Evolutionary conservation across 139 green algal species (phyloP), one percentile per base, ranked within the genome.

Genomic region (Medakamo hakoo): DNA sequence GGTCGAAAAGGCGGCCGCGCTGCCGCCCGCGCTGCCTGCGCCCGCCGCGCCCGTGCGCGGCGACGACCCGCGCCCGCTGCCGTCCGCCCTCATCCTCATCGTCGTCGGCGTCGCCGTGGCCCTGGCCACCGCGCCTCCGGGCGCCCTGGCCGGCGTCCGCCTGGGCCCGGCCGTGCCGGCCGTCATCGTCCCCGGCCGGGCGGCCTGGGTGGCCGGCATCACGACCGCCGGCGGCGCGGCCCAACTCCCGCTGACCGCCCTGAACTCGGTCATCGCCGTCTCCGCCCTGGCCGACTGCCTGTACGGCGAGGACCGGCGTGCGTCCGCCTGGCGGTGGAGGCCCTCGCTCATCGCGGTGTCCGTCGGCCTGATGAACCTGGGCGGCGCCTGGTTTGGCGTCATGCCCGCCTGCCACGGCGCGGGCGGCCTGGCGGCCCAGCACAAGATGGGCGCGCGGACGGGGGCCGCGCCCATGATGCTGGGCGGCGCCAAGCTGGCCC

Each of bases 251-350:
- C 73, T 86, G 25, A 86, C 80, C 20, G 57, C 58, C 1, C 75
- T 94, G 55, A 94, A 92, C 73, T 88, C 79, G 2, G 85, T 92
- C 20, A 68, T 94, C 5, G 77, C 80, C 0, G 82, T 90, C 14
- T 83, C 74, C 29, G 73, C 87, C 49, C 76, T 94, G 28, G 74
- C 80, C 1, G 26, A 60, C 18, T 63, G 85, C 26, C 73, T 91
- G 52, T 94, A 84, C 48, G 77, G 77, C 0, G 16, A 16, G 9
- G 55, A 71, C 14, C 49, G 62, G 1, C 60, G 69, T 27, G 60
- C 67, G 5, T 31, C 27, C 3, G 69, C 73, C 24, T 1, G 71
- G 25, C 19, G 30, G 63, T 64, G 70, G 61, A 27, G 57, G 58
- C 58, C 59, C n/a, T 72, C 59, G 61, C 64, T 64, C 72, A 70